These are phyloP conservation scores for Cladosporium sp. DNA, from an alignment of 2,329 filamentous ascomycete species.

Conservation along the genomic window DNA sequence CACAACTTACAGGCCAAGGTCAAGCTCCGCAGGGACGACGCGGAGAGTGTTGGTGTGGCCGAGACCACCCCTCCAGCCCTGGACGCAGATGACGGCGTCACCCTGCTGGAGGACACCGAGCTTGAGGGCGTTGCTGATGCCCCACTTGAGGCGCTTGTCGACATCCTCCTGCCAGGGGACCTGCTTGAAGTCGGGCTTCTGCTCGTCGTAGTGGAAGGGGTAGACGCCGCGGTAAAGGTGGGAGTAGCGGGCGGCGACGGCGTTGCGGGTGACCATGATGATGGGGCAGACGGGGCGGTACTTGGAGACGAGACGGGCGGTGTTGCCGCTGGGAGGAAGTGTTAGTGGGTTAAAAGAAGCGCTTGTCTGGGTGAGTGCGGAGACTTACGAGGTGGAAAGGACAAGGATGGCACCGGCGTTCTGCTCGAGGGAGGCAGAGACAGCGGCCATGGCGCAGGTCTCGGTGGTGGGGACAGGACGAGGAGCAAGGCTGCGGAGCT, in stretches of 20 bases:
- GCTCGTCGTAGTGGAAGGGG: conserved; percentile 89
- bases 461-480: conserved; percentile 85
- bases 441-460: conserved; percentile 95
- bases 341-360: conserved; percentile 54
- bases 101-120: conserved; percentile 70
- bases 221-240: conserved; percentile 98
- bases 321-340: conserved; percentile 64
- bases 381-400: conserved; percentile 75
- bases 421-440: conserved; percentile 91
- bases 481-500: conserved; percentile 78
- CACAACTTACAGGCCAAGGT: conserved; percentile 39
- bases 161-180: conserved; percentile 99
- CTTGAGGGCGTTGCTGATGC: conserved; percentile 79
- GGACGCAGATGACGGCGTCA: conserved; percentile 76
- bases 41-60: conserved; percentile 80
- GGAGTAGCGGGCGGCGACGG: conserved; percentile 77
- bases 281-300: conserved; percentile 98
- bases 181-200: conserved; percentile 90
- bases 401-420: conserved; percentile 96
- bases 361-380: conserved; percentile 59
- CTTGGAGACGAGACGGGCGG: conserved; percentile 93
- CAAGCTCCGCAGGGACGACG: conserved; percentile 48
- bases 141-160: conserved; percentile 96
- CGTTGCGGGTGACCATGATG: conserved; percentile 95
- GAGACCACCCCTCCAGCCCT: conserved; percentile 89